Percentiles rank a stretch among this genome's conserved stretches.
Conservation (phyloP, 2,329 filamentous ascomycete species). For the Cladosporium phlei region DNA sequence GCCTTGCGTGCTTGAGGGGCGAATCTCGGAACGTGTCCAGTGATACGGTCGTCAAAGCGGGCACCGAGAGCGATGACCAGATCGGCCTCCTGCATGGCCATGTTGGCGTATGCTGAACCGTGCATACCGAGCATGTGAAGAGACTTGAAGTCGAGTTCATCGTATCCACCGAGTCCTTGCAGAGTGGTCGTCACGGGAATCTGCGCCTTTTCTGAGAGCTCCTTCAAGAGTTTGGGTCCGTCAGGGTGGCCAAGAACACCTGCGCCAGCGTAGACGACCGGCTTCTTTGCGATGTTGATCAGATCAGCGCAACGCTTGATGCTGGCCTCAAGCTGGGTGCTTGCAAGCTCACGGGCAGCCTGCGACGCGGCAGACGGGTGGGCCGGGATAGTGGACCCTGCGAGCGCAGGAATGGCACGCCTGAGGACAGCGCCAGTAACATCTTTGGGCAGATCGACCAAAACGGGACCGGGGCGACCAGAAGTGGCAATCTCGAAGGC, state of each 20-base stretch:
- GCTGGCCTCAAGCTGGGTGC: constrained; percentile 67
- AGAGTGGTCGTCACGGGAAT: constrained; percentile 96
- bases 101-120: constrained; percentile 93
- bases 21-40: constrained; percentile 74
- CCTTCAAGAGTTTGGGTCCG: constrained; percentile 72
- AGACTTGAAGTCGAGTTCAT: constrained; percentile 89
- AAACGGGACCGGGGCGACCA: constrained; percentile 85
- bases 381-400: constrained; percentile 61
- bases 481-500: constrained; percentile 97
- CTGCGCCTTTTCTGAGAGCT: constrained; percentile 81
- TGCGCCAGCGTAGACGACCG: constrained; percentile 90
- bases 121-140: constrained; percentile 99
- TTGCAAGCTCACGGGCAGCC: constrained; percentile 68
- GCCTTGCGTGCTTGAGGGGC: constrained; percentile 83
- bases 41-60: constrained; percentile 95
- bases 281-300: constrained; percentile 86
- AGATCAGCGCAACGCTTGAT: constrained; percentile 74
- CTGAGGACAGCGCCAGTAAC: constrained; percentile 81
- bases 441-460: constrained; percentile 95
- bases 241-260: constrained; percentile 77
- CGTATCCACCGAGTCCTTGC: constrained; percentile 85
- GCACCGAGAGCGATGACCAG: constrained; percentile 90
- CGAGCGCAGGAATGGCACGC: constrained; percentile 72
- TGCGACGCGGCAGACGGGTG: constrained; percentile 82
- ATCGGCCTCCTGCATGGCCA: constrained; percentile 96